Conservation (phyloP, 2,329 filamentous ascomycete genomes). For the Alternaria tenuissima region DNA sequence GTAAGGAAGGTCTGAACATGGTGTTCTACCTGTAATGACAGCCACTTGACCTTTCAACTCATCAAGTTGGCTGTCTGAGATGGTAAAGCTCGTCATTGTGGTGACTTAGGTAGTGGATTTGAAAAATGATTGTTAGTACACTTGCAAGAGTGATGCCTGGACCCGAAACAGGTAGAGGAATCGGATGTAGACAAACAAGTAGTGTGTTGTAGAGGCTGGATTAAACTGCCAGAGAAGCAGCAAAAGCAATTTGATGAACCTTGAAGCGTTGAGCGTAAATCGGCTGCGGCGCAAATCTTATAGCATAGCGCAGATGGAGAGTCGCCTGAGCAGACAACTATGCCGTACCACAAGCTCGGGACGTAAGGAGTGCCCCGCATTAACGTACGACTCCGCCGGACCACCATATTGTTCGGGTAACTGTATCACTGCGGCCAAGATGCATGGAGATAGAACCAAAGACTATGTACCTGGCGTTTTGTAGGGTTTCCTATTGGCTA, state of each 20-base stretch:
- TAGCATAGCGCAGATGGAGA: background rate
- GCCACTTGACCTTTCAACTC: conserved; percentile 60
- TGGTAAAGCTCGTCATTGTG: conserved; percentile 52
- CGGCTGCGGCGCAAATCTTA: background rate
- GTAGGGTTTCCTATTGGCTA: background rate
- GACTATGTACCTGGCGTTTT: background rate
- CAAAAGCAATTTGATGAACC: background rate
- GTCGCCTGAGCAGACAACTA: background rate
- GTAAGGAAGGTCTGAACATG: background rate
- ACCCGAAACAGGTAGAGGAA: background rate
- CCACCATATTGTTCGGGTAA: background rate
- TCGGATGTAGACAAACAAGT: background rate
- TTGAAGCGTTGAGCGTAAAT: background rate
- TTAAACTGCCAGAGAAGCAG: background rate
- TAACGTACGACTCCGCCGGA: background rate
- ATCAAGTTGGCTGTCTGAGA: conserved; percentile 56
- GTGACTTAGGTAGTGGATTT: background rate
- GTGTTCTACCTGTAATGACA: conserved; percentile 59
- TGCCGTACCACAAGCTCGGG: background rate
- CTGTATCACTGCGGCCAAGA: background rate
- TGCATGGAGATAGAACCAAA: background rate
- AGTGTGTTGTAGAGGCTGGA: background rate
- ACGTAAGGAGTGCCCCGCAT: background rate
- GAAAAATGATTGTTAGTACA: background rate
- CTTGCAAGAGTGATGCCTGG: background rate